phyloP scores from a whole-genome alignment of 176 grass and related monocot species.

The Carex cristatella region DNA sequence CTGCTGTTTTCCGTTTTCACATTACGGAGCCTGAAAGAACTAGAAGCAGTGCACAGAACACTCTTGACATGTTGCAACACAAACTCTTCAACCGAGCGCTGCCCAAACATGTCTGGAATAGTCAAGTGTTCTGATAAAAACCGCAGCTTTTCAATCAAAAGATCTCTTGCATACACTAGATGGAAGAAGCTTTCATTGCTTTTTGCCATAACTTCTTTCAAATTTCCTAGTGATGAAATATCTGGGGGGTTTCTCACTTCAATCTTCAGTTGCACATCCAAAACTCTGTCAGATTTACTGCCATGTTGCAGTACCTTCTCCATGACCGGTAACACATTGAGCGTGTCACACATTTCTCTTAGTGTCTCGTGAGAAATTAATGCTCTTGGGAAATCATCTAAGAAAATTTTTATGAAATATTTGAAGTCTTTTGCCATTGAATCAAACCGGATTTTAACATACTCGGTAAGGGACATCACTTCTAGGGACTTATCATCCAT shows the following conservation, averaged over 20 bases:
- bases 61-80: slow-evolving; percentile 28
- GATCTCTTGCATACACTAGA: slow-evolving; percentile 18
- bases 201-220: background rate
- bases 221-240: slow-evolving; percentile 6
- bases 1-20: background rate
- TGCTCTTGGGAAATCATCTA: slow-evolving; percentile 35
- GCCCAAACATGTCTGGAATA: slow-evolving; percentile 20
- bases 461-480: slow-evolving; percentile 20
- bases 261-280: slow-evolving; percentile 22
- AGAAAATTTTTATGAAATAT: slow-evolving; percentile 18
- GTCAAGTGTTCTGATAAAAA: slow-evolving; percentile 19
- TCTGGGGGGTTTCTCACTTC: background rate
- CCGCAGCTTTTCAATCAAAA: background rate
- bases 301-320: background rate
- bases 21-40: slow-evolving; percentile 30
- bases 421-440: background rate
- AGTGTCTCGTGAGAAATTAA: slow-evolving; percentile 17
- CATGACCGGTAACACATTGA: slow-evolving; percentile 16
- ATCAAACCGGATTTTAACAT: slow-evolving; percentile 16
- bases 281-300: background rate
- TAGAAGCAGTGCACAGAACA: slow-evolving; percentile 61
- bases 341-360: background rate
- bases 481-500: background rate
- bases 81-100: slow-evolving; percentile 17
- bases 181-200: background rate